phyloP scores from a whole-genome alignment of 2,329 filamentous ascomycete species.

The Cercospora nicotianae region DNA sequence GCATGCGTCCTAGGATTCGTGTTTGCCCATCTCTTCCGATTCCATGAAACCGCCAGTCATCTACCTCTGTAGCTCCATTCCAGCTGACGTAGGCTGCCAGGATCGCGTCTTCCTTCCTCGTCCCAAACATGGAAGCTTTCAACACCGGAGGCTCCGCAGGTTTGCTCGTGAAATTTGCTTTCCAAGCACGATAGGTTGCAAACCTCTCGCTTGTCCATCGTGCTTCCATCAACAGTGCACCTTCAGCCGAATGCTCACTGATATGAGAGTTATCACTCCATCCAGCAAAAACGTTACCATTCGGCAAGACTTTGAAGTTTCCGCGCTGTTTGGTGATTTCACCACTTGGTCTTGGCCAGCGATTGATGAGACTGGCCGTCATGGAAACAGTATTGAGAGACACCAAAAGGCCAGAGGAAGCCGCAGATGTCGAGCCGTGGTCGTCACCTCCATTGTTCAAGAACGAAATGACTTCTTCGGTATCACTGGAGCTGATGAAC shows the following conservation, averaged over 20 bases:
- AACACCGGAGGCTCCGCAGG: conserved; percentile 32
- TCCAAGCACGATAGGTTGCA: conserved; percentile 45
- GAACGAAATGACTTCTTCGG: conserved; percentile 16
- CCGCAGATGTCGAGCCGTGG: not conserved
- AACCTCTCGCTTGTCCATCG: conserved; percentile 38
- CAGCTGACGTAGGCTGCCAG: conserved; percentile 35
- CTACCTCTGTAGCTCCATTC: conserved; percentile 44
- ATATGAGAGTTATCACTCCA: conserved; percentile 20
- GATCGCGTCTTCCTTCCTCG: conserved; percentile 24
- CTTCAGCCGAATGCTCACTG: conserved; percentile 9
- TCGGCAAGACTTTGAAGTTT: conserved; percentile 39
- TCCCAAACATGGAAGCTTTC: conserved; percentile 37
- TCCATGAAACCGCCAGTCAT: conserved; percentile 36
- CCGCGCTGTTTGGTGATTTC: conserved; percentile 36
- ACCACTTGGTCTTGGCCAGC: conserved; percentile 39
- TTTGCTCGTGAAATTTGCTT: conserved; percentile 39
- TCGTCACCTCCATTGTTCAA: conserved; percentile 20
- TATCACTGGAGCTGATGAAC: conserved; percentile 3
- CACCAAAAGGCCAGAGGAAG: conserved; percentile 15
- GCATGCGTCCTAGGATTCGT: not conserved
- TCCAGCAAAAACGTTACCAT: conserved; percentile 35
- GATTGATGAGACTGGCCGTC: conserved; percentile 8
- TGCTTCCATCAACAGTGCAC: conserved; percentile 33
- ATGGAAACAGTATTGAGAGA: conserved; percentile 7
- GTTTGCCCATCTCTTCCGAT: conserved; percentile 16